Base-by-base conservation (phyloP, 1,284 basidiomycete species). In the Tilletia setariae region DNA sequence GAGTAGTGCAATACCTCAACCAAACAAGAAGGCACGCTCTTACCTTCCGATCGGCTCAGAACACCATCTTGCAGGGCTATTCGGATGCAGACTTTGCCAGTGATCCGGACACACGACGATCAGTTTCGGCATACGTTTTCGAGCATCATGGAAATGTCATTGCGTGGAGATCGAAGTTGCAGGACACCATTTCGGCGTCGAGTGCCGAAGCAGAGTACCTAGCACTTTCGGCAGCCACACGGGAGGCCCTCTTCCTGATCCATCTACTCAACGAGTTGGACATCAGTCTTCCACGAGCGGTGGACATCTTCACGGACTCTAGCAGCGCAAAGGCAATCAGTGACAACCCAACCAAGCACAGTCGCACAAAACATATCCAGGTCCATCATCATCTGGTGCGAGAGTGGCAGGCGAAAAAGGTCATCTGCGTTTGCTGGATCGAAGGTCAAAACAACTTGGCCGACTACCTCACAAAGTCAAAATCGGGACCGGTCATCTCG, bases 361-460 rank as follows among this genome's bases (percentile, higher is more conserved):
- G 32, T 8, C 56, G 56, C 4, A 30, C 56, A 40, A 61, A 61
- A 40, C 56, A 61, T 28, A 61, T 61, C 56, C 6, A 30, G 19
- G 19, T 61, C 4, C 56, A 40, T 11, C 56, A 61, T 28, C 56
- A 61, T n/a, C 32, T 61, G 11, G 28, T 61, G 6, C 25, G 56
- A 6, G 56, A 61, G 6, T 7, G 9, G 23, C 16, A 61, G 15
- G 25, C 19, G 19, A n/a, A 49, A n/a, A 23, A 23, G 7, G 25
- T 23, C 6, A 49, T 49, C 47, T n/a, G 25, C 7, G 56, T 61
- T 11, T 3, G 19, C 23, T 3, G 56, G 6, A 28, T 25, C 16
- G 16, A 56, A 21, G 23, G 11, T 28, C 19, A 56, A 21, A 15
- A 56, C 25, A 23, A 56, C 53, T 28, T 23, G 7, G 53, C 53